These are phyloP conservation scores for Myriosclerotinia curreyana DNA, from an alignment of 2,329 filamentous ascomycete species.

Conservation along the genomic window DNA sequence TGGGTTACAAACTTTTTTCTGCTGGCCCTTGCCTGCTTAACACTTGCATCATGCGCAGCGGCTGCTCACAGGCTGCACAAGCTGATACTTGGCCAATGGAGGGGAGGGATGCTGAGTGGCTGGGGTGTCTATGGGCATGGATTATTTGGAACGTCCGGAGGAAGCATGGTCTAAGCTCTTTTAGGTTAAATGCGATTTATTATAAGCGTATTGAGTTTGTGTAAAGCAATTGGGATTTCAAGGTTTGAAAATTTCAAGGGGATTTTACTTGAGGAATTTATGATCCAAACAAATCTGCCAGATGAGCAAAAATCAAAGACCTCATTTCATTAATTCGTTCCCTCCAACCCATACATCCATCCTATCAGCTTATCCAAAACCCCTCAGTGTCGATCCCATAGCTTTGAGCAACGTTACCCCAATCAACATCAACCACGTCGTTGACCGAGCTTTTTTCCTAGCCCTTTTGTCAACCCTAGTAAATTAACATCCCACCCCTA, in stretches of 20 bases:
- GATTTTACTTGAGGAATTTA: too few relatives aligned
- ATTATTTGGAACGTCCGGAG: not conserved
- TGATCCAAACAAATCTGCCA: too few relatives aligned
- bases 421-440: slow-evolving; percentile 38
- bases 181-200: too few relatives aligned
- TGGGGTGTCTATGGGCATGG: not conserved
- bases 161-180: too few relatives aligned
- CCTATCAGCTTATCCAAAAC: slow-evolving; percentile 31
- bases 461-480: slow-evolving; percentile 16
- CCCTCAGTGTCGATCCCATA: slow-evolving; percentile 23
- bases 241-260: too few relatives aligned
- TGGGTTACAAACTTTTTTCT: slow-evolving; percentile 1
- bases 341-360: not conserved
- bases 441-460: slow-evolving; percentile 23
- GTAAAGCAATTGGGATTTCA: too few relatives aligned
- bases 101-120: not conserved
- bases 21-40: slow-evolving; percentile 32
- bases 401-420: slow-evolving; percentile 31
- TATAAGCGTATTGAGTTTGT: too few relatives aligned
- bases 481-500: too few relatives aligned
- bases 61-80: slow-evolving; percentile 11
- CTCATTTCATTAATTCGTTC: not conserved
- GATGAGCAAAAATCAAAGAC: not conserved
- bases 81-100: not conserved
- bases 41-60: slow-evolving; percentile 37